Conservation (phyloP, 192 early-diverging fungal species). For the Coemansia sp. region DNA sequence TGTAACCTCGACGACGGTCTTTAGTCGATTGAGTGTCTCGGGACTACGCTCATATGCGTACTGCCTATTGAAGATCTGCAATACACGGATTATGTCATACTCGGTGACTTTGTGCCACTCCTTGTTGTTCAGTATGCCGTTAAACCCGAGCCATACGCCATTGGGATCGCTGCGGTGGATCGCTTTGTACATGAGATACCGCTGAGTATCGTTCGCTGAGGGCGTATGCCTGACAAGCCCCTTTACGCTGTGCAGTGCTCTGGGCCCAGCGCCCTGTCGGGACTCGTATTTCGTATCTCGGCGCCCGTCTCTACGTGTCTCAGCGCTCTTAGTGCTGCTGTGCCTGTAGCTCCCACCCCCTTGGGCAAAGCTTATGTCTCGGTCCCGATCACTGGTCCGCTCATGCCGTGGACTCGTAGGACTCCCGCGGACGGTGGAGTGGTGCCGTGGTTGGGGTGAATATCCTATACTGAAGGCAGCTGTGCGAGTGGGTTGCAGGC, state of each 20-base stretch:
- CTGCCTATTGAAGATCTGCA: conserved; percentile 44
- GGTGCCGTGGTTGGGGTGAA: too few relatives aligned
- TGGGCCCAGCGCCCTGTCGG: background rate
- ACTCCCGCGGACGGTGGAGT: background rate
- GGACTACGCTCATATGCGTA: conserved; percentile 31
- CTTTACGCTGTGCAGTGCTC: background rate
- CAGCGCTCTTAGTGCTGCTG: background rate
- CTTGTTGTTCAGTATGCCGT: conserved; percentile 18
- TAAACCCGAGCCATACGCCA: conserved; percentile 35
- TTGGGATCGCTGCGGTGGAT: conserved; percentile 24
- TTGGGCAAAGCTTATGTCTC: background rate
- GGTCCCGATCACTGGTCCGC: background rate
- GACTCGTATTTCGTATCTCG: background rate
- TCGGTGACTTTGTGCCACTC: conserved; percentile 41
- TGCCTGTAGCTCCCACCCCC: background rate
- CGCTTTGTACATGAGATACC: conserved; percentile 27
- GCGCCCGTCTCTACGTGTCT: background rate
- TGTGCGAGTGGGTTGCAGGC: background rate
- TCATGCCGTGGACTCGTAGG: background rate
- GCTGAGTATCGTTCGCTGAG: conserved; percentile 17
- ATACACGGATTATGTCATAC: conserved; percentile 31
- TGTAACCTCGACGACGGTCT: conserved; percentile 18
- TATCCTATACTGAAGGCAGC: background rate
- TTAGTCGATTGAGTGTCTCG: conserved; percentile 19
- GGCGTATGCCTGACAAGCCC: background rate